phyloP scores from a whole-genome alignment of 208 protist species.

The Crithidia bombi region DNA sequence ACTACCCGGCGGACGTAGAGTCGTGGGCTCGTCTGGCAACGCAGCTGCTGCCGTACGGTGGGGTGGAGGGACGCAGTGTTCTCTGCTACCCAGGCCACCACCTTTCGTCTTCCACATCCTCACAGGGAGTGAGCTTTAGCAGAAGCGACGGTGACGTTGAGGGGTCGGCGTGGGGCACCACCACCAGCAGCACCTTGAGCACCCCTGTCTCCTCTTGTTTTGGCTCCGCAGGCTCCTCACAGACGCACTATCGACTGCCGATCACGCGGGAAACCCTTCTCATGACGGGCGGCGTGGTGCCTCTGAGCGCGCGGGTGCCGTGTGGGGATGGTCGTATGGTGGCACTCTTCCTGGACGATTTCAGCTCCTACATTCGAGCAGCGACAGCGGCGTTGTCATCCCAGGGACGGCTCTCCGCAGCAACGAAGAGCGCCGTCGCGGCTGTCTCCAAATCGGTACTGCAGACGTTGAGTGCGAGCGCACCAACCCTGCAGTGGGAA shows the following conservation, averaged over 20 bases:
- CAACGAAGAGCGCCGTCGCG: constrained; percentile 13
- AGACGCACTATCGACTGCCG: constrained; percentile 19
- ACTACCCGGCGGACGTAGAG: constrained; percentile 31
- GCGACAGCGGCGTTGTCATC: background rate
- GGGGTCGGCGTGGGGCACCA: background rate
- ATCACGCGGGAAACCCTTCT: constrained; percentile 76
- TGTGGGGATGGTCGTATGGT: constrained; percentile 53
- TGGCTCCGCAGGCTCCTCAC: background rate
- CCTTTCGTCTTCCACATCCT: background rate
- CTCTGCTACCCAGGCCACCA: constrained; percentile 64
- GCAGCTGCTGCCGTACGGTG: constrained; percentile 54
- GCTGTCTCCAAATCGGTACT: constrained; percentile 31
- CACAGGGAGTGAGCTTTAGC: background rate
- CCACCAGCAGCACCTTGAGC: background rate
- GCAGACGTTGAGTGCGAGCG: constrained; percentile 30
- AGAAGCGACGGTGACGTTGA: background rate
- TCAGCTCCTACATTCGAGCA: constrained; percentile 2
- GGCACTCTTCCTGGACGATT: constrained; percentile 44
- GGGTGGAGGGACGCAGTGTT: constrained; percentile 61
- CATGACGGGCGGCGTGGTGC: constrained; percentile 80
- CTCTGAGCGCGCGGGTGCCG: constrained; percentile 70
- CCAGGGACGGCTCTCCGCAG: background rate
- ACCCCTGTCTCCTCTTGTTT: background rate
- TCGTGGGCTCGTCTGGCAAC: constrained; percentile 56
- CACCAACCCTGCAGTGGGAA: constrained; percentile 34